Conservation (phyloP, 2,329 filamentous ascomycete species). For the Phaeomoniella chlamydospora region DNA sequence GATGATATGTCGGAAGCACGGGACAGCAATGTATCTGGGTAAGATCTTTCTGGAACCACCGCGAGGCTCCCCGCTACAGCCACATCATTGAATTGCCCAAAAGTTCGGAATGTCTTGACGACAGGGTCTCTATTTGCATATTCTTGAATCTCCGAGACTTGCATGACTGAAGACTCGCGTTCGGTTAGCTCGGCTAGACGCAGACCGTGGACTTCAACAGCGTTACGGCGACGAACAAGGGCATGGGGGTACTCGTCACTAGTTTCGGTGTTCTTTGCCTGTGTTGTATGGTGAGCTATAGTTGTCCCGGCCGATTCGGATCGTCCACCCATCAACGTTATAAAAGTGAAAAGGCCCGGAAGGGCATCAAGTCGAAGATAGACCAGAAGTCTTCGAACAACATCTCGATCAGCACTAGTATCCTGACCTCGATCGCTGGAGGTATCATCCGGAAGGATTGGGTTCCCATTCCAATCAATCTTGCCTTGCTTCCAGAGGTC, state of each 20-base stretch:
- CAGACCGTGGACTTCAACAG: constrained; percentile 67
- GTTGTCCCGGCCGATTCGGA: constrained; percentile 14
- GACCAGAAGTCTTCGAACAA: constrained; percentile 55
- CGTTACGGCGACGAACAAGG: constrained; percentile 13
- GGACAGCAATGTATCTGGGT: constrained; percentile 59
- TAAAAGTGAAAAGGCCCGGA: constrained; percentile 65
- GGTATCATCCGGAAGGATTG: constrained; percentile 26
- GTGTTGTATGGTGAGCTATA: constrained; percentile 24
- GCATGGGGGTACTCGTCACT: constrained; percentile 10
- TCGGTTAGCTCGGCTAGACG: constrained; percentile 78
- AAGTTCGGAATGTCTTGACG: constrained; percentile 79
- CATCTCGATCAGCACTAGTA: constrained; percentile 20
- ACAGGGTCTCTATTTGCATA: constrained; percentile 63
- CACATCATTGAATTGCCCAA: constrained; percentile 71
- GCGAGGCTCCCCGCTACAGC: constrained; percentile 70
- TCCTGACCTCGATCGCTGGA: constrained; percentile 21
- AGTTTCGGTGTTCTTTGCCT: constrained; percentile 17
- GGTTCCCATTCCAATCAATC: constrained; percentile 72
- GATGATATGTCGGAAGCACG: constrained; percentile 56
- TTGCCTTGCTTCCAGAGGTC: constrained; percentile 67
- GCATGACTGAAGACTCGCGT: constrained; percentile 90
- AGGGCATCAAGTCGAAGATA: constrained; percentile 77
- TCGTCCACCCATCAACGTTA: constrained; percentile 59
- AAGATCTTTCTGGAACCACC: constrained; percentile 63
- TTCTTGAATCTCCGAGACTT: constrained; percentile 70